Evolutionary conservation across 805 yeast species (phyloP).

Genomic region (Yamadazyma sp.): DNA sequence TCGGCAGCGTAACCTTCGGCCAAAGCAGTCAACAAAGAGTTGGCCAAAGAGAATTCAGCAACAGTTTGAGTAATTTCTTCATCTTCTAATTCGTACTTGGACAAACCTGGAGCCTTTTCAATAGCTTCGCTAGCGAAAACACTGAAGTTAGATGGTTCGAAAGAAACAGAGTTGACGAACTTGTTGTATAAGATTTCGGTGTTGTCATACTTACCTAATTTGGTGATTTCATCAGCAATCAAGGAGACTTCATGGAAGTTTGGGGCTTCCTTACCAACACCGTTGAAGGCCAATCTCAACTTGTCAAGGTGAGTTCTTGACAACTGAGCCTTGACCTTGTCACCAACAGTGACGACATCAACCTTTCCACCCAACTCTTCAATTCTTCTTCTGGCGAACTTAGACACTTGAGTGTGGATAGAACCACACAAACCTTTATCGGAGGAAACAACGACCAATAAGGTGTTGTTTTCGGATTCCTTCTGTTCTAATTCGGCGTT

Average conservation of each 20-base stretch:
- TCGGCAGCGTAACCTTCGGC: constrained; percentile 99
- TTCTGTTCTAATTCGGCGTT: constrained; percentile 70
- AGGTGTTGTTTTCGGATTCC: constrained; percentile 63
- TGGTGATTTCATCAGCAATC: constrained; percentile 79
- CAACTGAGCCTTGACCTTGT: constrained; percentile 87
- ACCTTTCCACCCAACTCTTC: constrained; percentile 59
- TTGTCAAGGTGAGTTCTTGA: constrained; percentile 74
- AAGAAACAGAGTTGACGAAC: constrained; percentile 84
- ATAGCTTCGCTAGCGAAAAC: constrained; percentile 70
- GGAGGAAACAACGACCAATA: constrained; percentile 85
- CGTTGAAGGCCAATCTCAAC: constrained; percentile 76
- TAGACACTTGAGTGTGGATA: constrained; percentile 91
- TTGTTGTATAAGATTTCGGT: constrained; percentile 84
- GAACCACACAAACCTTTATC: constrained; percentile 99
- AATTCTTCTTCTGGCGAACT: constrained; percentile 73
- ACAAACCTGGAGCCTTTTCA: constrained; percentile 80
- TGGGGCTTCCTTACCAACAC: constrained; percentile 97
- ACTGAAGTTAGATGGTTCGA: constrained; percentile 74
- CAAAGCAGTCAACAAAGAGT: constrained; percentile 84
- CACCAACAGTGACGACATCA: constrained; percentile 89
- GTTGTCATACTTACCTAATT: constrained; percentile 69
- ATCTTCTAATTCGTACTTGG: constrained; percentile 74
- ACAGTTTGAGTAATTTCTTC: constrained; percentile 68
- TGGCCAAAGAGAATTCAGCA: constrained; percentile 86
- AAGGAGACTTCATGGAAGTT: constrained; percentile 86